These are phyloP conservation scores for Salix udensis DNA, from an alignment of 345 rosid species.

Conservation along the genomic window DNA sequence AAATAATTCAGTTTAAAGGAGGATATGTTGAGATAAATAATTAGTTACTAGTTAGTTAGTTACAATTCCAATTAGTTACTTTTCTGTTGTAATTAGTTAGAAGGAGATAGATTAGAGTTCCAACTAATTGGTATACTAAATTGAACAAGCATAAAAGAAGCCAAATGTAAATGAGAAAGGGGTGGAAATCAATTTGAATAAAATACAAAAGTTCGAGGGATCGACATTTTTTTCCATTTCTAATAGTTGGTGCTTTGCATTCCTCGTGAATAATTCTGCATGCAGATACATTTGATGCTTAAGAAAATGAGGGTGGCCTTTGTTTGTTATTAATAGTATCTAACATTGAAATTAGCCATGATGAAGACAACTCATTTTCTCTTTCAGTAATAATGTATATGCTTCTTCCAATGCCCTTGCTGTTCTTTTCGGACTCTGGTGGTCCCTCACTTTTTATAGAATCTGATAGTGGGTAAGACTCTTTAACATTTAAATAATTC, in stretches of 20 bases:
- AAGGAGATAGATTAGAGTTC: too few relatives aligned
- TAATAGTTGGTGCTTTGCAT: background rate
- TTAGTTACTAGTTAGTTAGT: too few relatives aligned
- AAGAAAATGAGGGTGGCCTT: background rate
- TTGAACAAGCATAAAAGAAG: too few relatives aligned
- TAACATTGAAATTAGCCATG: conserved; percentile 1
- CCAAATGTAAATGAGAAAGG: too few relatives aligned
- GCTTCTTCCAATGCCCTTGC: conserved; percentile 87
- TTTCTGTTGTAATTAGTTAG: too few relatives aligned
- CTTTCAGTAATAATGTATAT: conserved; percentile 83
- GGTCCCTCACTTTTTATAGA: conserved; percentile 53
- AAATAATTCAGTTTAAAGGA: too few relatives aligned
- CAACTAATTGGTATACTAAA: too few relatives aligned
- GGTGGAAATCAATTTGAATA: too few relatives aligned
- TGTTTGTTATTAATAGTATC: background rate
- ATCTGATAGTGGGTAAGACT: conserved; percentile 67
- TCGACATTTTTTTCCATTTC: background rate
- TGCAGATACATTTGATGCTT: background rate
- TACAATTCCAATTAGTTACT: too few relatives aligned
- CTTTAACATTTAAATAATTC: background rate
- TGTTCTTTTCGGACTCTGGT: conserved; percentile 81
- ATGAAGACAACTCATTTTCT: conserved; percentile 6
- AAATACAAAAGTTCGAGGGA: too few relatives aligned
- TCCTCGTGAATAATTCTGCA: background rate
- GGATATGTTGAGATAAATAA: too few relatives aligned